These are phyloP conservation scores for Colletotrichum paranaense DNA, from an alignment of 2,329 filamentous ascomycete species.

Conservation along the genomic window DNA sequence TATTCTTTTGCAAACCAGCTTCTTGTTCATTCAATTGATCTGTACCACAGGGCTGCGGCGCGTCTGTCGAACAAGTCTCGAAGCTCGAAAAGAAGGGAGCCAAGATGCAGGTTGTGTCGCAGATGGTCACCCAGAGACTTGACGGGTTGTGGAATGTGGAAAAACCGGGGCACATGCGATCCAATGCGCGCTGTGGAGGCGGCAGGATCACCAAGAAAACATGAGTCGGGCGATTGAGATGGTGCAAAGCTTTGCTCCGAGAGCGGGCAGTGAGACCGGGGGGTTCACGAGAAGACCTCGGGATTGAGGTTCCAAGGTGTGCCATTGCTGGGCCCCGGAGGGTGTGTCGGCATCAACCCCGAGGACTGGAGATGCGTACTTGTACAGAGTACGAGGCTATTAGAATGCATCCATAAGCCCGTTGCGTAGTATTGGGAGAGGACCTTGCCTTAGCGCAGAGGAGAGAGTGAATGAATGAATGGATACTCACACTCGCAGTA, in stretches of 20 bases:
- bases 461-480: not conserved
- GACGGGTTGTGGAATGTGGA: not conserved
- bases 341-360: constrained; percentile 3
- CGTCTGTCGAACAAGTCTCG: not conserved
- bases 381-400: not conserved
- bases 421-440: not conserved
- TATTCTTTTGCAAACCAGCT: not conserved
- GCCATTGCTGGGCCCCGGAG: not conserved
- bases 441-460: not conserved
- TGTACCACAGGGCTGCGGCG: not conserved
- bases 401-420: not conserved
- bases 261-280: constrained; percentile 24
- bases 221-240: constrained; percentile 18
- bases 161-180: constrained; percentile 21
- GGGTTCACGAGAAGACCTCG: constrained; percentile 31
- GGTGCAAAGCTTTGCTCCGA: constrained; percentile 31
- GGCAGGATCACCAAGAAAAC: constrained; percentile 32
- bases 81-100: not conserved
- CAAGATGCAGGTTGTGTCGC: not conserved
- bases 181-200: constrained; percentile 4
- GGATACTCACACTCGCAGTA: not conserved
- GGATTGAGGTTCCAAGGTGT: constrained; percentile 5
- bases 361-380: not conserved
- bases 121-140: not conserved
- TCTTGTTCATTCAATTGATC: not conserved